phyloP scores from a whole-genome alignment of 1,284 basidiomycete genomes.

The Farysia itapuensis region DNA sequence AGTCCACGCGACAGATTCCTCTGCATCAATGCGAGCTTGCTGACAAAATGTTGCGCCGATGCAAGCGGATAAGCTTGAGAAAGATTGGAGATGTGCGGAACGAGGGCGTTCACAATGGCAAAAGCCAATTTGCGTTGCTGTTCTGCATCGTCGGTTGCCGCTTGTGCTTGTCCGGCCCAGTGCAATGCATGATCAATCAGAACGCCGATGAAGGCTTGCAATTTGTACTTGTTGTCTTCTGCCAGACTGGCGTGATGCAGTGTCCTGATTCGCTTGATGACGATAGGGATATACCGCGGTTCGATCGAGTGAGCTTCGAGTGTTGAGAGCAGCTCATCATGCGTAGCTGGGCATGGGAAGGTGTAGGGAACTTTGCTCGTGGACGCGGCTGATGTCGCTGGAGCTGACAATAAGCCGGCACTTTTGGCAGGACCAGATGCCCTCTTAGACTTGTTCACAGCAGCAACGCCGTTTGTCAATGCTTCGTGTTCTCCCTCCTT shows the following conservation, averaged over 20 bases:
- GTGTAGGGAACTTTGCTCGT: constrained; percentile 72
- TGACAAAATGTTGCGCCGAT: constrained; percentile 76
- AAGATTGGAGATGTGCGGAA: constrained; percentile 81
- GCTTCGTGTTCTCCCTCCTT: constrained; percentile 32
- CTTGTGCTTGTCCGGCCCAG: constrained; percentile 36
- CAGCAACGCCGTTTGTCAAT: constrained; percentile 9
- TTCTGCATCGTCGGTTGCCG: neutral
- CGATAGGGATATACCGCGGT: constrained; percentile 70
- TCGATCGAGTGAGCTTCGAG: constrained; percentile 67
- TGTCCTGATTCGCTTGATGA: constrained; percentile 86
- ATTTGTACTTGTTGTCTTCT: constrained; percentile 84
- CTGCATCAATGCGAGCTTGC: constrained; percentile 86
- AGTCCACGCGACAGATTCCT: constrained; percentile 88
- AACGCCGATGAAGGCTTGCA: constrained; percentile 68
- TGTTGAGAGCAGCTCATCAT: constrained; percentile 85
- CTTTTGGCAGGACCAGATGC: constrained; percentile 1
- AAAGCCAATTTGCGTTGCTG: constrained; percentile 68
- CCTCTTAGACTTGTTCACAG: neutral
- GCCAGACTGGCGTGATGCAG: constrained; percentile 87
- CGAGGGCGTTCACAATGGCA: constrained; percentile 69
- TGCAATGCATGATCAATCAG: constrained; percentile 90
- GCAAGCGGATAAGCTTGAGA: constrained; percentile 79
- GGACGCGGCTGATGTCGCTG: constrained; percentile 6
- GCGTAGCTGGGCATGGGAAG: constrained; percentile 81
- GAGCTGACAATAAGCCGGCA: neutral